phyloP scores from a whole-genome alignment of 164 flowering plant genomes.

The Umbellularia californica region DNA sequence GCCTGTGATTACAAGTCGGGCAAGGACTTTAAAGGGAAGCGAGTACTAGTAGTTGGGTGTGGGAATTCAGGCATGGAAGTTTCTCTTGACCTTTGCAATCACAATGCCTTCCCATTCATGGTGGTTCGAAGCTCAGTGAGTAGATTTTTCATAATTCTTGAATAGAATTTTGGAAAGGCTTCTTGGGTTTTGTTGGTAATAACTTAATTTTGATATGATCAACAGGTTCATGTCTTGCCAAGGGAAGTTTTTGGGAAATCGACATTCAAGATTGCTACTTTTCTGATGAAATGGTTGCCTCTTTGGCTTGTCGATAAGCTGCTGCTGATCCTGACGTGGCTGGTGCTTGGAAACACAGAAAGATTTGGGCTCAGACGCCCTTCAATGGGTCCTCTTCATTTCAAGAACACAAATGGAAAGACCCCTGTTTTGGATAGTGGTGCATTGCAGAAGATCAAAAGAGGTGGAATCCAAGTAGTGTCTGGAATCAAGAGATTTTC shows the following conservation, averaged over 20 bases:
- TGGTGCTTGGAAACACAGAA: conserved; percentile 47
- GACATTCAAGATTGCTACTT: conserved; percentile 46
- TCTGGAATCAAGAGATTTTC: conserved; percentile 58
- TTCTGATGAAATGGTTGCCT: conserved; percentile 57
- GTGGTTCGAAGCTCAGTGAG: conserved; percentile 68
- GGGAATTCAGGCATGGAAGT: conserved; percentile 54
- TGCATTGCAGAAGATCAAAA: conserved; percentile 54
- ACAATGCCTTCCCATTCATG: conserved; percentile 13
- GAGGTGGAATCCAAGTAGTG: conserved; percentile 65
- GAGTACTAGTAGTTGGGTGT: conserved; percentile 38
- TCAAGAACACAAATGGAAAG: conserved; percentile 61
- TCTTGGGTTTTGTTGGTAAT: background rate
- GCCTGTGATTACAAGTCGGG: conserved; percentile 11
- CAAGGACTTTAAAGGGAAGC: conserved; percentile 37
- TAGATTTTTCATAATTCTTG: no score
- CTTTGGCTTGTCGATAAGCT: conserved; percentile 55
- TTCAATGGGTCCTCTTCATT: conserved; percentile 55
- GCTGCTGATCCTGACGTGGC: conserved; percentile 41
- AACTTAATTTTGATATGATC: background rate
- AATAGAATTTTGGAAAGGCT: background rate
- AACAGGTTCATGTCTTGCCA: conserved; percentile 30
- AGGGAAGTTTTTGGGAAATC: conserved; percentile 51
- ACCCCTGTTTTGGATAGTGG: conserved; percentile 88
- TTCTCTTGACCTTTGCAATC: conserved; percentile 62
- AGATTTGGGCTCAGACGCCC: conserved; percentile 69